Percentiles rank a stretch among this genome's conserved stretches.
Conservation (phyloP, 2,329 filamentous ascomycete genomes). For the Pyrenophora tritici-repentis region DNA sequence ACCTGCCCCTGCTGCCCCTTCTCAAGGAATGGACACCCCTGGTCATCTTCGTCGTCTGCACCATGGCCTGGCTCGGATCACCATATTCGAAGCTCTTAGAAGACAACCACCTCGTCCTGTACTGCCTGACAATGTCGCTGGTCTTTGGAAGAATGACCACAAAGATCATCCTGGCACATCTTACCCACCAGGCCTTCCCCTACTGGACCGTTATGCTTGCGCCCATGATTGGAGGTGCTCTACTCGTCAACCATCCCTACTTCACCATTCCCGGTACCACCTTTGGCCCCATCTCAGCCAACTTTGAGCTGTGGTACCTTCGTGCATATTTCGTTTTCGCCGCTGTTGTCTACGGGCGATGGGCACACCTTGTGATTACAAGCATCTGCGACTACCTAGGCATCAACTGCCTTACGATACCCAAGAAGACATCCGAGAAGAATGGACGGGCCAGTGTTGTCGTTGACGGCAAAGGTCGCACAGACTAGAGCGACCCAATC, state of each 20-base stretch:
- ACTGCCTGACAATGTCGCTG: slow-evolving; percentile 93
- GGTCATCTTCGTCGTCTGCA: slow-evolving; percentile 74
- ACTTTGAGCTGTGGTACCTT: slow-evolving; percentile 77
- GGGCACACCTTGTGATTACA: slow-evolving; percentile 88
- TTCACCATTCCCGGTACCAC: slow-evolving; percentile 53
- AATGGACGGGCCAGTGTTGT: slow-evolving; percentile 33
- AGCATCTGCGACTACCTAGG: slow-evolving; percentile 90
- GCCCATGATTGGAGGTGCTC: slow-evolving; percentile 82
- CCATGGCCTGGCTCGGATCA: slow-evolving; percentile 84
- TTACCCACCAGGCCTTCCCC: slow-evolving; percentile 91
- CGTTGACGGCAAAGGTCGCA: slow-evolving; percentile 42
- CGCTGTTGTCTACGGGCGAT: slow-evolving; percentile 83
- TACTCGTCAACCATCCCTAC: slow-evolving; percentile 80
- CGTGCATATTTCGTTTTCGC: slow-evolving; percentile 84
- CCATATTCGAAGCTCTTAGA: slow-evolving; percentile 80
- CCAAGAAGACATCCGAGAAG: slow-evolving; percentile 38
- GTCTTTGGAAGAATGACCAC: slow-evolving; percentile 98
- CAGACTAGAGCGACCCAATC: slow-evolving; percentile 25
- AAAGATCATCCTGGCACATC: slow-evolving; percentile 96
- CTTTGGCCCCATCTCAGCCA: slow-evolving; percentile 67
- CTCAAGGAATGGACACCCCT: slow-evolving; percentile 96
- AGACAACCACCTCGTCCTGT: slow-evolving; percentile 87
- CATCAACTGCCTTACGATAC: slow-evolving; percentile 92
- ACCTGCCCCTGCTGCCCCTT: slow-evolving; percentile 76
- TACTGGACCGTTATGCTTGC: slow-evolving; percentile 93